Evolutionary conservation across 2,329 filamentous ascomycete species (phyloP).

Genomic region (Sclerotinia subarctica): DNA sequence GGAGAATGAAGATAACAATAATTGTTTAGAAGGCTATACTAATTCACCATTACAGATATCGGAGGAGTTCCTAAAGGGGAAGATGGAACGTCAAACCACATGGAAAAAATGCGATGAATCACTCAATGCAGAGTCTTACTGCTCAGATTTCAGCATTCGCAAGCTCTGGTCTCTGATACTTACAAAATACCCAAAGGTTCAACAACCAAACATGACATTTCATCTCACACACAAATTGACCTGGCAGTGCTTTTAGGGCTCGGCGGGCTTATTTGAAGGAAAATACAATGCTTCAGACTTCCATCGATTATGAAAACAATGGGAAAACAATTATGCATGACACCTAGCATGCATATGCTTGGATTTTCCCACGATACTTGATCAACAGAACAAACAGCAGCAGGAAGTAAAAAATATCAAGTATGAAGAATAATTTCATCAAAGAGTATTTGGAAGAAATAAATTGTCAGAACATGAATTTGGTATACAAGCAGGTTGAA

Average conservation of each 20-base stretch:
- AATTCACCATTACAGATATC: not conserved
- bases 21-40: not conserved
- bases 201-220: not conserved
- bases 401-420: not conserved
- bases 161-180: not conserved
- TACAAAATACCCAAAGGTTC: not conserved
- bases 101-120: not conserved
- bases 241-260: no score
- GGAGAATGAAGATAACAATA: not conserved
- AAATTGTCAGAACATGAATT: no score
- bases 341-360: not conserved
- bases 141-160: not conserved
- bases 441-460: not conserved
- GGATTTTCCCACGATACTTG: not conserved
- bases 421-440: no score
- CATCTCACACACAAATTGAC: not conserved
- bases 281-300: not conserved
- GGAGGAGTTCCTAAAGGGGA: not conserved
- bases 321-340: not conserved
- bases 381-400: not conserved
- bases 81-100: not conserved
- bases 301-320: not conserved
- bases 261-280: not conserved
- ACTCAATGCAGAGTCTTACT: not conserved
- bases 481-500: no score